Evolutionary conservation across 345 rosid species (phyloP).

Genomic region (Eucalyptus fibrosa): DNA sequence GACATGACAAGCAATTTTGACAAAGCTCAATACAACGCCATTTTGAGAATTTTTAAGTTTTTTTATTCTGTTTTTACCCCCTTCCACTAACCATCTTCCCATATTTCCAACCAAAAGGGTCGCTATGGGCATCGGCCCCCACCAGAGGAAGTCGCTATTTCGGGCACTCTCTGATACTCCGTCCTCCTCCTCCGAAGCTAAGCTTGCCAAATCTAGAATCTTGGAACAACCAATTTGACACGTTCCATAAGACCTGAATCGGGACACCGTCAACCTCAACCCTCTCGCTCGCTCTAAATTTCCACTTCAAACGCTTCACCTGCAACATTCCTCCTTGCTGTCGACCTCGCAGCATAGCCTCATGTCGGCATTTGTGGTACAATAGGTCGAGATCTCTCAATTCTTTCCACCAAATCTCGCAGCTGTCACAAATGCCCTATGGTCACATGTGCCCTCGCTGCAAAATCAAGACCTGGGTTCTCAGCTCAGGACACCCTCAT

Average conservation of each 20-base stretch:
- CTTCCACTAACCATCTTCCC: neutral
- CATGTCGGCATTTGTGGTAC: constrained; percentile 34
- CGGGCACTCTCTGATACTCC: neutral
- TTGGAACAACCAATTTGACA: constrained; percentile 66
- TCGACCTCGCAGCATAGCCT: constrained; percentile 45
- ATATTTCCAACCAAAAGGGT: too few relatives aligned
- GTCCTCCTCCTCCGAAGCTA: neutral
- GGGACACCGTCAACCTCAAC: constrained; percentile 61
- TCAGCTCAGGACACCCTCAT: neutral
- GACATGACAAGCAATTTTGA: neutral
- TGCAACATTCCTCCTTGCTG: constrained; percentile 21
- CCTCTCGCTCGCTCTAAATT: constrained; percentile 72
- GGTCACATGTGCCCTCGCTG: constrained; percentile 66
- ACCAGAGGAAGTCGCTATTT: neutral
- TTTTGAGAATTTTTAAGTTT: too few relatives aligned
- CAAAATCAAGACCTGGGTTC: constrained; percentile 28
- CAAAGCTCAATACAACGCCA: neutral
- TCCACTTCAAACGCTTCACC: constrained; percentile 67
- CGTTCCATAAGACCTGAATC: constrained; percentile 74
- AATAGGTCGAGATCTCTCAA: constrained; percentile 55
- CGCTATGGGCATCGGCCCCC: neutral
- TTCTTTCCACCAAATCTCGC: constrained; percentile 56
- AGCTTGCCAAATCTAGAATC: neutral
- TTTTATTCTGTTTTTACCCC: too few relatives aligned
- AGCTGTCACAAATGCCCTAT: constrained; percentile 30